Conservation (phyloP, 805 yeast genomes). For the Metschnikowia henanensis region DNA sequence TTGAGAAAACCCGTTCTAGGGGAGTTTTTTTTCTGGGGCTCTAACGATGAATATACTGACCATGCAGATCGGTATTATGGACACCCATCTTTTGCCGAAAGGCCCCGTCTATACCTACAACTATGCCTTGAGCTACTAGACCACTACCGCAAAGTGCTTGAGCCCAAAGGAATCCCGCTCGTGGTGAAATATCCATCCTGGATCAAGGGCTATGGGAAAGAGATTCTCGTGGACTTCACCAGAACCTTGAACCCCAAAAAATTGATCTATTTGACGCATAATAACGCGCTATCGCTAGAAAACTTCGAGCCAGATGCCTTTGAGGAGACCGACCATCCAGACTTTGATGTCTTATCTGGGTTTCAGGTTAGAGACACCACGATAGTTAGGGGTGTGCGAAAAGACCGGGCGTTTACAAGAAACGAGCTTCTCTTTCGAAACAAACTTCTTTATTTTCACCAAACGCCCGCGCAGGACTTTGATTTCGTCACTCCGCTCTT, state of each 20-base stretch:
- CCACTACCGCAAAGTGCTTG: slow-evolving; percentile 22
- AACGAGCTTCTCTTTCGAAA: slow-evolving; percentile 53
- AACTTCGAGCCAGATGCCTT: slow-evolving; percentile 25
- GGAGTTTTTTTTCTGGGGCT: slow-evolving; percentile 23
- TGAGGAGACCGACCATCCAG: slow-evolving; percentile 25
- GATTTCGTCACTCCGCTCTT: slow-evolving; percentile 14
- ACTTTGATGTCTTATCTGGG: slow-evolving; percentile 15
- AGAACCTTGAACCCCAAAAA: slow-evolving; percentile 50
- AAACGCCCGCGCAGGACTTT: slow-evolving; percentile 11
- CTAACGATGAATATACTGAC: slow-evolving; percentile 10
- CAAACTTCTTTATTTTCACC: slow-evolving; percentile 56
- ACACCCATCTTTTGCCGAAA: slow-evolving; percentile 63
- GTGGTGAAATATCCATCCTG: slow-evolving; percentile 87
- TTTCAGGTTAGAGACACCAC: slow-evolving; percentile 4
- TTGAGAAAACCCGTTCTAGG: slow-evolving; percentile 29
- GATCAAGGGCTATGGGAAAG: slow-evolving; percentile 85
- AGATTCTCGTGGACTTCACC: slow-evolving; percentile 53
- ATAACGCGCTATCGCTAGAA: slow-evolving; percentile 20
- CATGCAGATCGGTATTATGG: slow-evolving; percentile 51
- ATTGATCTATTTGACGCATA: slow-evolving; percentile 47
- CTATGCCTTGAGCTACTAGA: slow-evolving; percentile 43
- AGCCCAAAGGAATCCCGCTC: slow-evolving; percentile 36
- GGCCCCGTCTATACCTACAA: slow-evolving; percentile 55
- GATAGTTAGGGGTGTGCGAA: slow-evolving; percentile 14
- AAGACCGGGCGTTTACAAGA: slow-evolving; percentile 43